phyloP scores from a whole-genome alignment of 1,139 yeast genomes.

The Taphrina pruni region DNA sequence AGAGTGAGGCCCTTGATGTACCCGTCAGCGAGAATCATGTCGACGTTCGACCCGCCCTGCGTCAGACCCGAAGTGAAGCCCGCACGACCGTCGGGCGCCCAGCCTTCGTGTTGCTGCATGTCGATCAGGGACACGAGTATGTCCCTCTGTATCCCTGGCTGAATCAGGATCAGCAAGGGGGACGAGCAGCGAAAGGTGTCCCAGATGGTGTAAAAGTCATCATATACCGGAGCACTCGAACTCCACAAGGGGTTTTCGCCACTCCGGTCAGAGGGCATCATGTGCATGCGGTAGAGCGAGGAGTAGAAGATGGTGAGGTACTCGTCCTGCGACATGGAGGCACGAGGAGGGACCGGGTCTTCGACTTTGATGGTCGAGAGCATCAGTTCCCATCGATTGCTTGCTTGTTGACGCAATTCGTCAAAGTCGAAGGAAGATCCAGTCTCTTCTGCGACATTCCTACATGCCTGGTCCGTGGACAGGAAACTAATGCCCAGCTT shows the following conservation, averaged over 20 bases:
- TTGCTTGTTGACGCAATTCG: neutral
- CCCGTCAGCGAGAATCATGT: conserved; percentile 38
- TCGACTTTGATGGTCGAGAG: conserved; percentile 16
- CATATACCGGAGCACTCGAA: conserved; percentile 25
- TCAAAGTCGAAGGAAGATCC: conserved; percentile 27
- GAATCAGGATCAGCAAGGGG: conserved; percentile 29
- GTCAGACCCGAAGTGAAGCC: conserved; percentile 37
- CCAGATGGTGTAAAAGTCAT: conserved; percentile 39
- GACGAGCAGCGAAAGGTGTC: conserved; percentile 39
- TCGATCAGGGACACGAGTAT: conserved; percentile 28
- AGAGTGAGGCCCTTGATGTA: conserved; percentile 28
- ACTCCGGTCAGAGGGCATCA: conserved; percentile 31
- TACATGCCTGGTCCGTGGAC: conserved; percentile 23
- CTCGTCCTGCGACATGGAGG: conserved; percentile 5
- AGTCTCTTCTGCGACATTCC: conserved; percentile 20
- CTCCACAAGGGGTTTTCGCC: conserved; percentile 36
- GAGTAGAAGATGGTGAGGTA: conserved; percentile 34
- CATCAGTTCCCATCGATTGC: conserved; percentile 8
- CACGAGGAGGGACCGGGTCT: conserved; percentile 25
- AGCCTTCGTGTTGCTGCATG: conserved; percentile 38
- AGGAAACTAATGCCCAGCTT: conserved; percentile 35
- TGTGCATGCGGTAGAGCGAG: conserved; percentile 34
- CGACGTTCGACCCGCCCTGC: conserved; percentile 36
- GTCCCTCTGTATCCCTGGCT: conserved; percentile 25
- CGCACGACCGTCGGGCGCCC: conserved; percentile 39